Base-by-base conservation (phyloP, 371 early-diverging fungal genomes). In the Neoconidiobolus thromboides region DNA sequence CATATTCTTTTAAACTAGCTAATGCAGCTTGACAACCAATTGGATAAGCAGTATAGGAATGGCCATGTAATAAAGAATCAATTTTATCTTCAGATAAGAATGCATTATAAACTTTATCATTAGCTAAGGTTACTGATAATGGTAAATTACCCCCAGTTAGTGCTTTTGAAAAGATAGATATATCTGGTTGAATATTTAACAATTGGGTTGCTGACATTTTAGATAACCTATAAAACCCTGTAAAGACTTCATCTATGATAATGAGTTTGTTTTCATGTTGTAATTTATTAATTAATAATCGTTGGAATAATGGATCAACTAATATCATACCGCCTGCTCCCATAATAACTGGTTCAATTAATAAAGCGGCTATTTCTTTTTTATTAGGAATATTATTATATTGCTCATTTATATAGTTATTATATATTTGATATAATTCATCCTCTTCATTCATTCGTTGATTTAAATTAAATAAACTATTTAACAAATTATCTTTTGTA, bases 291-390 rank as follows among this genome's bases (percentile, higher is more conserved):
- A 85, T 75, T 52, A 87, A 62, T 10, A 70, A 67, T 46, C 76
- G 74, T 62, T 88, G 89, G 75, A 85, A 90, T 7, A 81, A 70
- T 2, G 91, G 91, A 60, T 87, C 87, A 15, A 87, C 81, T 65
- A 86, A 82, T 38, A 83, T 67, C 89, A 90, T 90, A 46, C 88
- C 91, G 39, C 86, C 87, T 0, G 89, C 83, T 3, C 88, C 88
- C 77, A 87, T 77, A 37, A 90, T 56, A 9, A 87, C 71, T 0
- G 91, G 88, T 60, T 87, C 88, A 71, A 90, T 74, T 54, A 88
- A 61, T 14, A 90, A 57, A 0, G 88, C 80, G 47, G 88, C 91
- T 61, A 86, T 79, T n/a, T 71, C 63, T 5, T 75, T 66, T n/a
- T 75, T 76, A 40, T 72, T 69, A 26, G 26, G 26, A 26, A 26